A percentile compares a stretch with the other conserved stretches of the same genome.
phyloP scores from a whole-genome alignment of 768 basidiomycete genomes.

The Auriculariales sp. region DNA sequence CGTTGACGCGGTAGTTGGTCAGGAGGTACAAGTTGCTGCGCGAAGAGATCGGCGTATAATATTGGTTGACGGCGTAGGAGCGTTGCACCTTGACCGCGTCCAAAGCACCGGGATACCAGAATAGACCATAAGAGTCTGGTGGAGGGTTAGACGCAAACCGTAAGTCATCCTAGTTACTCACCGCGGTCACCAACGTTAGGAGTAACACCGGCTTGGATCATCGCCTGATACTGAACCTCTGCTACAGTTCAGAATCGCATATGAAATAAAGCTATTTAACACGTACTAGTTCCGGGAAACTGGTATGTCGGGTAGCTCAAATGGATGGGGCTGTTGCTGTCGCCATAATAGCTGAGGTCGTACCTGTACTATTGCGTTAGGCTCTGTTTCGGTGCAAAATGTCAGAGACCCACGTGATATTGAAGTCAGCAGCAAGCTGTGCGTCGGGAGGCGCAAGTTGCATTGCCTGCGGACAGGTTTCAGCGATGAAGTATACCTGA shows the following conservation, averaged over 20 bases:
- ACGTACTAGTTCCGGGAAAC: slow-evolving; percentile 3
- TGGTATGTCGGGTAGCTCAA: slow-evolving; percentile 1
- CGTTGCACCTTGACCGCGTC: neutral
- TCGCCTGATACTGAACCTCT: neutral
- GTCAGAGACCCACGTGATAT: too few relatives aligned
- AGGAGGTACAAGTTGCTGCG: slow-evolving; percentile 1
- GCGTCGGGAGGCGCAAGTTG: neutral
- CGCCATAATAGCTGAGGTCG: neutral
- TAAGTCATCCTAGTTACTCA: too few relatives aligned
- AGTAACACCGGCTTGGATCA: neutral
- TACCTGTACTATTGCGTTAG: too few relatives aligned
- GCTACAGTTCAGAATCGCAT: neutral
- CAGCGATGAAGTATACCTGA: neutral
- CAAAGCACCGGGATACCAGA: slow-evolving; percentile 1
- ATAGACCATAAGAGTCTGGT: slow-evolving; percentile 1
- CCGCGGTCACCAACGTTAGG: neutral
- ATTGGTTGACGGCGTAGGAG: neutral
- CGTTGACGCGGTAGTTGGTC: neutral
- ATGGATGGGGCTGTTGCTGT: neutral
- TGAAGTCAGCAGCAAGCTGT: neutral
- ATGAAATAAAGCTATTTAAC: neutral
- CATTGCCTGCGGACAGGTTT: neutral
- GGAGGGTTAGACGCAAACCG: too few relatives aligned
- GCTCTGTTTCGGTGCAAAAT: too few relatives aligned
- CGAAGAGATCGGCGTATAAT: neutral